phyloP scores from a whole-genome alignment of 805 yeast species.

The Hanseniaspora jakobsenii region DNA sequence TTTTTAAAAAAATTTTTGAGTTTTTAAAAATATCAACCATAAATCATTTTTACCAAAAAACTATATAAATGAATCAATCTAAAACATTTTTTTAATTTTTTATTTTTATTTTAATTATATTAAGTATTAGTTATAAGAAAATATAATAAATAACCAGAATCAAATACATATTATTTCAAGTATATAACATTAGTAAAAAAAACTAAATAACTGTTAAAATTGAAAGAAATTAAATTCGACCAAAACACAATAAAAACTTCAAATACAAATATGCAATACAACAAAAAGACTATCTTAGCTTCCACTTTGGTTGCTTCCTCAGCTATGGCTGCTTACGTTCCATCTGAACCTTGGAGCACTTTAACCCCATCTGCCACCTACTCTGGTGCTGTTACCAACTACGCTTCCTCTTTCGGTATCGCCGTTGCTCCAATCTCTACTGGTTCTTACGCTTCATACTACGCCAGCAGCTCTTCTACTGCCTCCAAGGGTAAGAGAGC shows the following conservation, averaged over 20 bases:
- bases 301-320: conserved; percentile 35
- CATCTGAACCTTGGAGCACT: conserved; percentile 55
- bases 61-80: too few relatives aligned
- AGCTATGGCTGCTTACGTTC: conserved; percentile 45
- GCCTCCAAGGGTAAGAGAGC: conserved; percentile 31
- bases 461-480: conserved; percentile 27
- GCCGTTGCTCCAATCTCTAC: conserved; percentile 44
- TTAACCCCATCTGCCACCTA: conserved; percentile 51
- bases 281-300: conserved; percentile 20
- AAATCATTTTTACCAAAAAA: too few relatives aligned
- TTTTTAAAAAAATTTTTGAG: too few relatives aligned
- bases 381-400: conserved; percentile 46
- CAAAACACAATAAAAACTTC: not conserved
- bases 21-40: too few relatives aligned
- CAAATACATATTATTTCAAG: too few relatives aligned
- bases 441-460: conserved; percentile 18
- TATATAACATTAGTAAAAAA: too few relatives aligned
- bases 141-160: too few relatives aligned
- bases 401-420: conserved; percentile 51
- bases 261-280: conserved; percentile 18
- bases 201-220: too few relatives aligned
- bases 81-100: too few relatives aligned
- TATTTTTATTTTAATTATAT: too few relatives aligned
- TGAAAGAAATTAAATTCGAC: too few relatives aligned
- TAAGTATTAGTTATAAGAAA: too few relatives aligned